These are phyloP conservation scores for Ascochyta koolunga DNA, from an alignment of 2,329 filamentous ascomycete genomes.

Conservation along the genomic window DNA sequence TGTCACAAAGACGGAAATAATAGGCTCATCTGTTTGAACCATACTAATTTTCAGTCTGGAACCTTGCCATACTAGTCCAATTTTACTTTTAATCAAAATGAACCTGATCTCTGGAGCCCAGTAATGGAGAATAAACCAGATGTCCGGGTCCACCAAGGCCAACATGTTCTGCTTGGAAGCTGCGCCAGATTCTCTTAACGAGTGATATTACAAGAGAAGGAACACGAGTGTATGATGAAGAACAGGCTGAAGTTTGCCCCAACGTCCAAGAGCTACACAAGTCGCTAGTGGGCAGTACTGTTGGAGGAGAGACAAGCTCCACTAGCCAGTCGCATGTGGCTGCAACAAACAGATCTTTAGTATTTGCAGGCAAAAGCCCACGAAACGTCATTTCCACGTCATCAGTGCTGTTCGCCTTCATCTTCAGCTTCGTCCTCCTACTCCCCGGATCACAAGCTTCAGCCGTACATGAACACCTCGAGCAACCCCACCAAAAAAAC, in stretches of 20 bases:
- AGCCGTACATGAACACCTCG: not conserved
- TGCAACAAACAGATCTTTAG: not conserved
- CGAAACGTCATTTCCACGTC: not conserved
- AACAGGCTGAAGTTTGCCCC: slow-evolving; percentile 5
- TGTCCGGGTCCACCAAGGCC: slow-evolving; percentile 22
- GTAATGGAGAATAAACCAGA: slow-evolving; percentile 21
- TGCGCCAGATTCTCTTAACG: slow-evolving; percentile 26
- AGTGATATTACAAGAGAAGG: slow-evolving; percentile 32
- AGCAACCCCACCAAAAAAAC: not conserved
- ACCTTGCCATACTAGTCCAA: slow-evolving; percentile 28
- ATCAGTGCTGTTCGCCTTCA: not conserved
- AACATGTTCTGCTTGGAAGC: slow-evolving; percentile 21
- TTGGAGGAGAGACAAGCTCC: not conserved
- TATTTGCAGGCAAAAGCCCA: not conserved
- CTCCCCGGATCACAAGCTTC: not conserved
- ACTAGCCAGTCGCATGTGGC: not conserved
- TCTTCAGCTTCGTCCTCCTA: not conserved
- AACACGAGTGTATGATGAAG: slow-evolving; percentile 19
- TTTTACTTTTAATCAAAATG: slow-evolving; percentile 32
- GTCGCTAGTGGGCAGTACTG: not conserved
- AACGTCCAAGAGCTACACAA: not conserved
- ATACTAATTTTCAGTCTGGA: slow-evolving; percentile 23
- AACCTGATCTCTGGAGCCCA: slow-evolving; percentile 26
- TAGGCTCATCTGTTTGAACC: slow-evolving; percentile 26
- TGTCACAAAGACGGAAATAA: slow-evolving; percentile 25